These are phyloP conservation scores for Trametes versicolor DNA, from an alignment of 1,284 basidiomycete genomes.

Conservation along the genomic window DNA sequence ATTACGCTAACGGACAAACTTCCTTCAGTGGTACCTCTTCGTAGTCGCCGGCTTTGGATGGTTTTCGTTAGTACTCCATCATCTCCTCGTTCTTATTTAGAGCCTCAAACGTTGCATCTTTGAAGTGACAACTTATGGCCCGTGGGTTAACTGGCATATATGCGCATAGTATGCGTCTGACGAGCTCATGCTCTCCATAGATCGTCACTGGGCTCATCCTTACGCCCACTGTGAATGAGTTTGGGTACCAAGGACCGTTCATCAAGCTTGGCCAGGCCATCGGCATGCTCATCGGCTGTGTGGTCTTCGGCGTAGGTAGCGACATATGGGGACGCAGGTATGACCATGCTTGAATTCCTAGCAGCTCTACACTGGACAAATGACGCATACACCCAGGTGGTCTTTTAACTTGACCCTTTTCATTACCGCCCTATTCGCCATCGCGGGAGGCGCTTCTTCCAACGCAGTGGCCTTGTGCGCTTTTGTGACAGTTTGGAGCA, in stretches of 20 bases:
- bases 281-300: conserved; percentile 66
- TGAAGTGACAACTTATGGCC: conserved; percentile 72
- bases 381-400: conserved; percentile 51
- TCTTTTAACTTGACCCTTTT: conserved; percentile 80
- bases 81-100: neutral
- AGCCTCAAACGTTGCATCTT: neutral
- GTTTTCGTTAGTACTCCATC: conserved; percentile 62
- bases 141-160: conserved; percentile 41
- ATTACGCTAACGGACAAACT: neutral
- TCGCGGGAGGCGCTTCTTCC: conserved; percentile 65
- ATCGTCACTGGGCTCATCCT: conserved; percentile 60
- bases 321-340: conserved; percentile 54
- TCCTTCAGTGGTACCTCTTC: conserved; percentile 43
- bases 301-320: conserved; percentile 65
- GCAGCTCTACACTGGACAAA: neutral
- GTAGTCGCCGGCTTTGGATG: conserved; percentile 72
- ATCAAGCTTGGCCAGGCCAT: conserved; percentile 64
- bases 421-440: conserved; percentile 72
- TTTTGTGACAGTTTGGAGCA: conserved; percentile 62
- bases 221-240: conserved; percentile 63
- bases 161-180: no score
- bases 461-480: conserved; percentile 61
- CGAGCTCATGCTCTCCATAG: neutral
- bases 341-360: neutral
- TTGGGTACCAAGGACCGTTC: conserved; percentile 60